phyloP scores from a whole-genome alignment of 148 eudicot genomes.

The Simmondsia chinensis region DNA sequence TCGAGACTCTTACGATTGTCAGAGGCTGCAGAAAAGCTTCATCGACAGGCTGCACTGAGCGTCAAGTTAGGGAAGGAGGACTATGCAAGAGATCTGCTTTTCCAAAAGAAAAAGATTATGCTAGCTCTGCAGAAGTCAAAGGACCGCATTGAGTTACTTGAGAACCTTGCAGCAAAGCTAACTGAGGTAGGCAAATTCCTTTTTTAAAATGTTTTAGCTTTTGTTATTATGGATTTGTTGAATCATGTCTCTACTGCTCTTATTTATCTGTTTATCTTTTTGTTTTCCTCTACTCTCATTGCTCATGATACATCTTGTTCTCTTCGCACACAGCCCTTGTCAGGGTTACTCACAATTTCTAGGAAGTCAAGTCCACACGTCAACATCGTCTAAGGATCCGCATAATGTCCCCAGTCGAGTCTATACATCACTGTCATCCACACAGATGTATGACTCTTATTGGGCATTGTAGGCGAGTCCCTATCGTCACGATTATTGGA shows the following conservation, averaged over 20 bases:
- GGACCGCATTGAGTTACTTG: conserved; percentile 59
- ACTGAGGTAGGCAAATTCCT: conserved; percentile 33
- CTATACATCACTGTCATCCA: no score
- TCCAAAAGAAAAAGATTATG: conserved; percentile 76
- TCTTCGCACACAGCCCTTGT: no score
- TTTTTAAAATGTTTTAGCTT: background rate
- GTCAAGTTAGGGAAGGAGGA: conserved; percentile 59
- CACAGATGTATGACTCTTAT: no score
- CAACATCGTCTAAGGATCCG: no score
- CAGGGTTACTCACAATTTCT: no score
- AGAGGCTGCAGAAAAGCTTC: conserved; percentile 76
- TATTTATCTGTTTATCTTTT: background rate
- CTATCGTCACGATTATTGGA: no score
- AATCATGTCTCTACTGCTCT: background rate
- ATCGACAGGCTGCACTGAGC: conserved; percentile 55
- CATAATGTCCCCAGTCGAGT: no score
- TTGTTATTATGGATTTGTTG: background rate
- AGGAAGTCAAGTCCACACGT: no score
- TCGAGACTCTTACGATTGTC: conserved; percentile 77
- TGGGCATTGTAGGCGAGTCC: no score
- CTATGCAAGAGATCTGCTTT: conserved; percentile 73
- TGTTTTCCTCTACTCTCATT: no score
- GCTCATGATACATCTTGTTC: no score
- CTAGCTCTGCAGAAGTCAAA: conserved; percentile 73
- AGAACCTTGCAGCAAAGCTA: conserved; percentile 68